Evolutionary conservation across 2,329 filamentous ascomycete genomes (phyloP), one percentile per base, ranked within the genome.

Genomic region (Cryphonectria nitschkei): DNA sequence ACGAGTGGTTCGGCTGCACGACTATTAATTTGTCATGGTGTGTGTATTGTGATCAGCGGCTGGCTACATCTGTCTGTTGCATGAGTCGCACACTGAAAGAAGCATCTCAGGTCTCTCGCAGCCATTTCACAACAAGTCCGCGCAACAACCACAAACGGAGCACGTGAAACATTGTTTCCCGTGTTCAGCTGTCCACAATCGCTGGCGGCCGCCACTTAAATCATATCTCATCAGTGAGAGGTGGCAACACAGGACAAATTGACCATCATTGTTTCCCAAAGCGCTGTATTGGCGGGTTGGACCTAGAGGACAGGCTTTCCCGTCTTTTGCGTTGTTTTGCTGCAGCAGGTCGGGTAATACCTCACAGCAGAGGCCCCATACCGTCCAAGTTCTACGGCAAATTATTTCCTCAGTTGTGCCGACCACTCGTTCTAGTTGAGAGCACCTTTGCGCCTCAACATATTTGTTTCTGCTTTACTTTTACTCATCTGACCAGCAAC

Each of bases 111-210:
- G 14, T 34, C 54, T 32, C 26, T 32, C 11, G 29, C 26, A 58
- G 54, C 29, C 26, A 19, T 19, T 13, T 32, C 37, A 58, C 54
- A 7, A 16, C 19, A 9, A 7, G 2, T 34, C 16, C 29, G 41
- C 37, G 22, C 5, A 43, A 19, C 34, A 46, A 56, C 5, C 19
- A 14, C 62, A 11, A 66, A 19, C 16, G 46, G 34, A 14, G 43
- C 22, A 39, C 29, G 54, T 72, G 52, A 56, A 50, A 67, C 41
- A 65, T n/a, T 58, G 68, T 62, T 67, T 41, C 37, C 43, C 65
- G 19, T 6, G 8, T 52, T 29, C 26, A 37, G 65, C 65, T 16
- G 34, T 41, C 22, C 63, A 43, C 41, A 29, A 52, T 62, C 39
- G 50, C 3, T 19, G 56, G 60, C 29, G 26, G 41, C 54, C 41